These are phyloP conservation scores for Beauveria australis DNA, from an alignment of 2,329 filamentous ascomycete species.

Conservation along the genomic window DNA sequence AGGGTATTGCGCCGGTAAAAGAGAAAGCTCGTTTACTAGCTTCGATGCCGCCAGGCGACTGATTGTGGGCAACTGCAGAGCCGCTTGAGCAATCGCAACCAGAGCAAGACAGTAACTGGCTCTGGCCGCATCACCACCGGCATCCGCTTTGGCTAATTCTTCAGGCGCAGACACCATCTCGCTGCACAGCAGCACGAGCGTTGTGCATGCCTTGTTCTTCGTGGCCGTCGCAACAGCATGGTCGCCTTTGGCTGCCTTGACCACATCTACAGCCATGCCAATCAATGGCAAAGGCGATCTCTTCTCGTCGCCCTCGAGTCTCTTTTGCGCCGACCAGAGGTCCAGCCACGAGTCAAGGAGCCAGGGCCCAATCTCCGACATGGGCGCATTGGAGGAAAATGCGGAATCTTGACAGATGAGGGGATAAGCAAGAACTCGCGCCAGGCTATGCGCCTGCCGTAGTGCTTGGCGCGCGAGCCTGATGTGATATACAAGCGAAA, in stretches of 20 bases:
- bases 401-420: slow-evolving; percentile 26
- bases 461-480: slow-evolving; percentile 34
- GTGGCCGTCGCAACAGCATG: slow-evolving; percentile 16
- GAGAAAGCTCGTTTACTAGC: slow-evolving; percentile 33
- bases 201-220: slow-evolving; percentile 28
- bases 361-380: slow-evolving; percentile 37
- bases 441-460: slow-evolving; percentile 36
- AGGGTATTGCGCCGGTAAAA: slow-evolving; percentile 25
- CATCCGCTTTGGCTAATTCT: slow-evolving; percentile 22
- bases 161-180: slow-evolving; percentile 29
- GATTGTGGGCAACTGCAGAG: slow-evolving; percentile 25
- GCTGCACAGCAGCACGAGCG: slow-evolving; percentile 34
- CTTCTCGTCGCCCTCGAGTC: slow-evolving; percentile 25
- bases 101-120: slow-evolving; percentile 30
- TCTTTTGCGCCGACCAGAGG: slow-evolving; percentile 31
- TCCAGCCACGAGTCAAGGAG: slow-evolving; percentile 40
- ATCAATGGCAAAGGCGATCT: slow-evolving; percentile 28
- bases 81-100: slow-evolving; percentile 28
- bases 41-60: slow-evolving; percentile 34
- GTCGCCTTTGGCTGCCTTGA: slow-evolving; percentile 16
- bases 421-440: slow-evolving; percentile 35
- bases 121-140: slow-evolving; percentile 21
- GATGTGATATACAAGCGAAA: slow-evolving; percentile 32
- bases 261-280: slow-evolving; percentile 28
- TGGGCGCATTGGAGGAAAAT: slow-evolving; percentile 25